A percentile compares a stretch with the other conserved stretches of the same genome.
Evolutionary conservation across 2,329 filamentous ascomycete genomes (phyloP).

Genomic region (Scopulariopsis brevicaulis): DNA sequence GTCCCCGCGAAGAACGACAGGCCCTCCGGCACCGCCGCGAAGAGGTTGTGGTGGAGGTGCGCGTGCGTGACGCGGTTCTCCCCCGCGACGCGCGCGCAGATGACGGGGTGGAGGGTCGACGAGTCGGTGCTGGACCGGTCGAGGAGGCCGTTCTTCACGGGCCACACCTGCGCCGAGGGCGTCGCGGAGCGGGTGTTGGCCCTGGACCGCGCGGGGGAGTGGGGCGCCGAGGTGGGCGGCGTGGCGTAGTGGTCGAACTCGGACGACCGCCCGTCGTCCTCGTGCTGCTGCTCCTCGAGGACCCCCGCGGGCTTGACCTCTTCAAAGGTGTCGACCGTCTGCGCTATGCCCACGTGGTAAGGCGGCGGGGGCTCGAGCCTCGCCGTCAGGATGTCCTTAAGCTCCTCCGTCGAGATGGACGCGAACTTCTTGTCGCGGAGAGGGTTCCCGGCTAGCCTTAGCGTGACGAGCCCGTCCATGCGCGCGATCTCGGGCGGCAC

Average conservation of each 20-base stretch:
- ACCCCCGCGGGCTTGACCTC: not conserved
- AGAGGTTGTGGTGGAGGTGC: conserved; percentile 66
- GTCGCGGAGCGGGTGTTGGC: conserved; percentile 35
- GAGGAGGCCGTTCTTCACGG: conserved; percentile 51
- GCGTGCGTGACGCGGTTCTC: conserved; percentile 43
- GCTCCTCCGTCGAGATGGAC: conserved; percentile 65
- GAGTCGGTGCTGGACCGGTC: conserved; percentile 59
- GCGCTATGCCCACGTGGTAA: conserved; percentile 11
- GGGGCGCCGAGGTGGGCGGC: conserved; percentile 41
- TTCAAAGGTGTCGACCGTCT: conserved; percentile 8
- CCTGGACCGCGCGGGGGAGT: conserved; percentile 35
- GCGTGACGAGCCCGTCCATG: conserved; percentile 66
- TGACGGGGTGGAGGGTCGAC: conserved; percentile 44
- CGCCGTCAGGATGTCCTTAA: conserved; percentile 62
- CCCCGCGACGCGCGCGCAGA: conserved; percentile 42
- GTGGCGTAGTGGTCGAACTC: conserved; percentile 47
- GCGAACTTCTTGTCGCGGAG: conserved; percentile 79
- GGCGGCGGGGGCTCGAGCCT: conserved; percentile 49
- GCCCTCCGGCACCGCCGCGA: conserved; percentile 58
- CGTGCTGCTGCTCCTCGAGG: conserved; percentile 4
- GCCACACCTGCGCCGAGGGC: conserved; percentile 34
- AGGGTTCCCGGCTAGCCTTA: conserved; percentile 81
- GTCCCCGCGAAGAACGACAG: conserved; percentile 61
- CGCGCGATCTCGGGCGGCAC: conserved; percentile 66
- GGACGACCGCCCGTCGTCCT: conserved; percentile 30